Percentiles rank a stretch among this genome's conserved stretches.
Evolutionary conservation across 106 monocot genomes (phyloP).

Genomic region (Apostasia shenzhenica): DNA sequence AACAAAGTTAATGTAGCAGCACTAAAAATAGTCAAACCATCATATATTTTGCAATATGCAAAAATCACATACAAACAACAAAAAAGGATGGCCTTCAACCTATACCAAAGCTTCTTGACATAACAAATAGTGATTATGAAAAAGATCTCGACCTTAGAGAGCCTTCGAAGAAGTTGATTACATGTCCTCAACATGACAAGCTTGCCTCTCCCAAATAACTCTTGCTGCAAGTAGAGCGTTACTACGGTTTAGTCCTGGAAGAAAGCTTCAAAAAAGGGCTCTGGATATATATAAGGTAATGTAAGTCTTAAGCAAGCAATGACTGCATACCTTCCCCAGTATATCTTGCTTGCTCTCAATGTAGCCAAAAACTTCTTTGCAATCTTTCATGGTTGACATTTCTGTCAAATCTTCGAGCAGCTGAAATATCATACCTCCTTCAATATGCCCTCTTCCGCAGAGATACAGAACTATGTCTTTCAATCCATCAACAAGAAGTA

Average conservation of each 20-base stretch:
- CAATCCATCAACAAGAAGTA: conserved; percentile 5
- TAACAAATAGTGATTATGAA: too few relatives aligned
- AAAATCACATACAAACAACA: too few relatives aligned
- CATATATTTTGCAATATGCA: too few relatives aligned
- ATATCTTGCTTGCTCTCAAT: conserved; percentile 96
- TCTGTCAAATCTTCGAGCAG: conserved; percentile 96
- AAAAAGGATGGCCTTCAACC: too few relatives aligned
- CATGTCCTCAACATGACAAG: conserved; percentile 99
- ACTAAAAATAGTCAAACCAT: not conserved
- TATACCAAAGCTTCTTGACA: too few relatives aligned
- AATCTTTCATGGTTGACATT: conserved; percentile 99
- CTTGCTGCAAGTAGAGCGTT: conserved; percentile 56
- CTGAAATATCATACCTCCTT: conserved; percentile 99
- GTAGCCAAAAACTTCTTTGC: conserved; percentile 96
- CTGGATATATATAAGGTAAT: not conserved
- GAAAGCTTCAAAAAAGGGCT: not conserved
- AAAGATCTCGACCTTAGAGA: conserved; percentile 63
- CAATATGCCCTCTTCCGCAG: conserved; percentile 93
- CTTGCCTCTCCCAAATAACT: conserved; percentile 96
- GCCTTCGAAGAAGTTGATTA: conserved; percentile 95
- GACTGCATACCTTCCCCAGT: conserved; percentile 74
- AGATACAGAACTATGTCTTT: conserved; percentile 89
- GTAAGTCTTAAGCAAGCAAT: not conserved
- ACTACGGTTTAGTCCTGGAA: conserved; percentile 1
- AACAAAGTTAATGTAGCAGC: not conserved